Base-by-base conservation (phyloP, 1,284 basidiomycete species). In the Ceratobasidium sp. region DNA sequence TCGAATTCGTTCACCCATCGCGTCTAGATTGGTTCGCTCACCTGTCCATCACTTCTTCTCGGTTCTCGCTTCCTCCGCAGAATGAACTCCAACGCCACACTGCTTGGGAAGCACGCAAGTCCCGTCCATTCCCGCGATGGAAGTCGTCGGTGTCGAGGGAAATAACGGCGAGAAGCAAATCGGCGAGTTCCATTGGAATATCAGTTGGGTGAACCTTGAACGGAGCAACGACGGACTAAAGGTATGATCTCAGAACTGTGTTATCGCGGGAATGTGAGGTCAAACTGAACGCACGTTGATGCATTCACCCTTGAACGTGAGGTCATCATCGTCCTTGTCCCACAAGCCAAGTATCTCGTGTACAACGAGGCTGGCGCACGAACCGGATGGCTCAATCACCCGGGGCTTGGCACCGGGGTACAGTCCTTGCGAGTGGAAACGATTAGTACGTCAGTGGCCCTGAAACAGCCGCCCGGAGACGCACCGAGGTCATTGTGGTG, bases 371-470 rank as follows among this genome's bases (percentile, higher is more conserved):
- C 66, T 69, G 8, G 66, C 66, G 48, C 66, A 69, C 4, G 66
- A 69, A 51, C 66, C 66, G 53, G 66, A 51, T 27, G 66, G 53
- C 34, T 69, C 66, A 31, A 69, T 69, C 16, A 69, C 66, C 53
- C 66, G 66, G 43, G 66, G 66, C 66, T 69, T 59, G 66, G 66
- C 66, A 69, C 59, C 41, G n/a, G 66, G 66, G 29, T 69, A 69
- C n/a, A 69, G 39, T 22, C 54, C 66, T 69, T 11, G 31, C 16
- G 37, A 56, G 48, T 54, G 39, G 59, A 69, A 39, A n/a, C 43
- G 14, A 29, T 69, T 14, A 58, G 66, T 58, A 48, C 22, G 27
- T 43, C 22, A n/a, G n/a, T 19, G 14, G 37, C 51, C 49, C 54
- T 58, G 41, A 39, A 37, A 58, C 54, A 53, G 29, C 27, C 19